These are phyloP conservation scores for Vanrija humicola DNA, from an alignment of 1,284 basidiomycete genomes.

Conservation along the genomic window DNA sequence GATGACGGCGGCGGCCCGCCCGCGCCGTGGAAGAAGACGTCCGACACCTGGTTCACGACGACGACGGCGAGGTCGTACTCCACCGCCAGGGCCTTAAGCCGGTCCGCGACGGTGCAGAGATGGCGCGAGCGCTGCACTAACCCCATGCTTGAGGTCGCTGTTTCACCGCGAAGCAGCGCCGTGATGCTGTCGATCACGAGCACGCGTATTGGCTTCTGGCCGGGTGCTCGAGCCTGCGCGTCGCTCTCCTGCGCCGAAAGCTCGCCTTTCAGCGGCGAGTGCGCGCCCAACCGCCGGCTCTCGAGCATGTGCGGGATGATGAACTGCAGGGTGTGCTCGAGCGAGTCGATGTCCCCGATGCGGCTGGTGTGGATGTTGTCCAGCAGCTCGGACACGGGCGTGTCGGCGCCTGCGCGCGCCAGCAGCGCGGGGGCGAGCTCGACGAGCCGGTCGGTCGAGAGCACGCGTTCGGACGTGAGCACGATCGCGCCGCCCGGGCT, in stretches of 20 bases:
- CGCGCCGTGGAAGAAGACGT: slow-evolving; percentile 54
- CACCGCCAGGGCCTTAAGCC: slow-evolving; percentile 65
- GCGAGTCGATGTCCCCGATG: slow-evolving; percentile 58
- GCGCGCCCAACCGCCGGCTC: not conserved
- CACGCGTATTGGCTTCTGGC: slow-evolving; percentile 50
- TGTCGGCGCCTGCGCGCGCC: not conserved
- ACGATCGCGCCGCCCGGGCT: slow-evolving; percentile 60
- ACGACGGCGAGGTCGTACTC: slow-evolving; percentile 66
- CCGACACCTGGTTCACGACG: slow-evolving; percentile 81
- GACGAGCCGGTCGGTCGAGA: slow-evolving; percentile 63
- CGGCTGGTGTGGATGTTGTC: slow-evolving; percentile 64
- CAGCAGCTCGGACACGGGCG: slow-evolving; percentile 46
- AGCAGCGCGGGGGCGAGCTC: slow-evolving; percentile 38
- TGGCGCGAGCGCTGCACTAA: slow-evolving; percentile 66
- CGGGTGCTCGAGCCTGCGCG: not conserved
- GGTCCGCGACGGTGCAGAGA: slow-evolving; percentile 61
- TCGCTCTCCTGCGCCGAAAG: not conserved
- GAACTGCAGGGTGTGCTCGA: slow-evolving; percentile 64
- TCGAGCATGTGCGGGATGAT: slow-evolving; percentile 61
- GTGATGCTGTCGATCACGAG: slow-evolving; percentile 77
- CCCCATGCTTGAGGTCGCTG: slow-evolving; percentile 46
- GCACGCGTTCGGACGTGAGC: slow-evolving; percentile 67
- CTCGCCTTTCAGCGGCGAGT: slow-evolving; percentile 2
- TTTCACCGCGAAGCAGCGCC: slow-evolving; percentile 63
- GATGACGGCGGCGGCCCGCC: not conserved